phyloP scores from a whole-genome alignment of 2,329 filamentous ascomycete species.

The Fusarium domesticum region DNA sequence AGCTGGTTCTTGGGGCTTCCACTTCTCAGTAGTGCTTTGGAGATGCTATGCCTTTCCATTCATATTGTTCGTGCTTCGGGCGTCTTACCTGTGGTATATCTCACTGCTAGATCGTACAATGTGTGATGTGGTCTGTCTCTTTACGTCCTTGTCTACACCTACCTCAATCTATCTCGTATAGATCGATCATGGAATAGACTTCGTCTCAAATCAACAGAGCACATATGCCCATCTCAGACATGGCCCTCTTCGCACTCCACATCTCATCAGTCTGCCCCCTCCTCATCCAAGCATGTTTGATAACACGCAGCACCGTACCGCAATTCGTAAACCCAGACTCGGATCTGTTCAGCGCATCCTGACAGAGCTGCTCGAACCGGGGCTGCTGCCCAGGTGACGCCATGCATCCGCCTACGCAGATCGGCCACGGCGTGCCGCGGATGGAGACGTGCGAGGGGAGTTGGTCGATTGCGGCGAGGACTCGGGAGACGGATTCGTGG shows the following conservation, averaged over 20 bases:
- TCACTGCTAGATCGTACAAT: no score
- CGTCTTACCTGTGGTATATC: no score
- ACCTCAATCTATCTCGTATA: no score
- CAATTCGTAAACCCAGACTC: conserved; percentile 19
- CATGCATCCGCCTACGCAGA: conserved; percentile 16
- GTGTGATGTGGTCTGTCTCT: no score
- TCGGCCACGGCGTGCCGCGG: conserved; percentile 14
- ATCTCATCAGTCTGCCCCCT: not conserved
- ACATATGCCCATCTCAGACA: conserved; percentile 19
- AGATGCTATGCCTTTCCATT: no score
- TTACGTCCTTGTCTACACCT: no score
- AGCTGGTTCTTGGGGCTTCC: no score
- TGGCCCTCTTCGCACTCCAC: conserved; percentile 18
- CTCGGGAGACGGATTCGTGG: not conserved
- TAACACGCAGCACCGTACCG: conserved; percentile 12
- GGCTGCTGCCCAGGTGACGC: conserved; percentile 10
- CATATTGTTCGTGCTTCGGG: no score
- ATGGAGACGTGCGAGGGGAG: conserved; percentile 12
- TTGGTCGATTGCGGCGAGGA: conserved; percentile 7
- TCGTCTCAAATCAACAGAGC: conserved; percentile 19
- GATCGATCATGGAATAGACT: no score
- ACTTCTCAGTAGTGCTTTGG: no score
- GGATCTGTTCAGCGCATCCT: conserved; percentile 2
- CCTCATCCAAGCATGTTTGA: conserved; percentile 16
- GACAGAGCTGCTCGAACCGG: conserved; percentile 15